A percentile compares a stretch with the other conserved stretches of the same genome.
These are phyloP conservation scores for Globisporangium emineosum DNA, from an alignment of 352 stramenopile species.

Conservation along the genomic window DNA sequence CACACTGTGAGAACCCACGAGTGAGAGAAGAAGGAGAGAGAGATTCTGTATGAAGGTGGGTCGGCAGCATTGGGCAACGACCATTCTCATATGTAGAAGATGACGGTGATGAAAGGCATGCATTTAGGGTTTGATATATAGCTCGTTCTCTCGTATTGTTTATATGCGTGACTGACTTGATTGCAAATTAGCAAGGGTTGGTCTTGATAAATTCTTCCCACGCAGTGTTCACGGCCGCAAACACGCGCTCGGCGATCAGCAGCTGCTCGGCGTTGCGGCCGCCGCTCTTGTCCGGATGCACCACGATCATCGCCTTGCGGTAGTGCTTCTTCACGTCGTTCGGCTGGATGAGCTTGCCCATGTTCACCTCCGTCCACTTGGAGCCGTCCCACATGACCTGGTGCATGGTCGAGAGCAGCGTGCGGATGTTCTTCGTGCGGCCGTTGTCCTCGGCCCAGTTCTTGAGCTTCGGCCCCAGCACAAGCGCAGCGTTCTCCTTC, in stretches of 20 bases:
- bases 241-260: conserved; percentile 89
- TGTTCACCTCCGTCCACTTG: conserved; percentile 87
- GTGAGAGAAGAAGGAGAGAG: not conserved
- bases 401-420: conserved; percentile 90
- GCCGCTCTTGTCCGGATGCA: conserved; percentile 89
- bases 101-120: conserved; percentile 14
- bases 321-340: conserved; percentile 91
- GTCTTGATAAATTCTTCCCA: conserved; percentile 86
- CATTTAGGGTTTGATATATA: conserved; percentile 21
- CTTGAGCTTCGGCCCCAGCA: conserved; percentile 76
- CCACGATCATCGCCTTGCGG: conserved; percentile 91
- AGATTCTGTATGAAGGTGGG: not conserved
- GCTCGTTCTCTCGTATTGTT: not conserved
- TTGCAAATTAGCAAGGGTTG: conserved; percentile 56
- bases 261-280: conserved; percentile 84
- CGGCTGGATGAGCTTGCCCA: conserved; percentile 90
- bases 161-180: not conserved
- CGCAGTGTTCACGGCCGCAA: conserved; percentile 87
- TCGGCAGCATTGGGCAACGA: not conserved
- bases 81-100: conserved; percentile 23
- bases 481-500: conserved; percentile 58
- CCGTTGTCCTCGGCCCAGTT: conserved; percentile 82
- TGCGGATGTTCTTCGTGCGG: conserved; percentile 90
- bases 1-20: not conserved
- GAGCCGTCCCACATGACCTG: conserved; percentile 88